phyloP scores from a whole-genome alignment of 352 stramenopile species.

The Pythium angustatum region DNA sequence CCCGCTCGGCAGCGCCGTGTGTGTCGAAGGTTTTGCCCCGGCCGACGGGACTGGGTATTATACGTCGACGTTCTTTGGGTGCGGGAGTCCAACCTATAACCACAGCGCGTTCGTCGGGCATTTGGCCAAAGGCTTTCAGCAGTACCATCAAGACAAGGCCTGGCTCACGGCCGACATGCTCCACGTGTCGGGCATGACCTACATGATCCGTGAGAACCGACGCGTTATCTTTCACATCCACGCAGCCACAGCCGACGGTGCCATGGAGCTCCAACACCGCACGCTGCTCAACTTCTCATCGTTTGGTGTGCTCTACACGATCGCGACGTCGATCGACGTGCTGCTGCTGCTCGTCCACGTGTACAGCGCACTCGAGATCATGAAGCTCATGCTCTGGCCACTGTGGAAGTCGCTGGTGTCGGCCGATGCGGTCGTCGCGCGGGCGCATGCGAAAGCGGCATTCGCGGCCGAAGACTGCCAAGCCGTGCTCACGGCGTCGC shows the following conservation, averaged over 20 bases:
- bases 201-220: conserved; percentile 33
- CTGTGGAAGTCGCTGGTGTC: conserved; percentile 22
- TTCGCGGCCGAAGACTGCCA: conserved; percentile 28
- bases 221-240: conserved; percentile 23
- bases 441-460: conserved; percentile 14
- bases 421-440: conserved; percentile 9
- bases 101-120: conserved; percentile 28
- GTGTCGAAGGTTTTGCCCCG: conserved; percentile 27
- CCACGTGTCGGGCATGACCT: conserved; percentile 32
- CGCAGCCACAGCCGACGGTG: neutral
- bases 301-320: conserved; percentile 28
- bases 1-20: conserved; percentile 20
- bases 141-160: conserved; percentile 32
- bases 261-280: conserved; percentile 18
- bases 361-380: conserved; percentile 22
- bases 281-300: conserved; percentile 33
- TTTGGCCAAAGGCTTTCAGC: conserved; percentile 16
- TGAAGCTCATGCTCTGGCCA: conserved; percentile 27
- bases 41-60: conserved; percentile 16
- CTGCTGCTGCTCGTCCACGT: conserved; percentile 28
- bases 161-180: conserved; percentile 31
- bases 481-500: conserved; percentile 26
- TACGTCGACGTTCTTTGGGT: conserved; percentile 26
- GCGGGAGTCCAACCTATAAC: conserved; percentile 25
- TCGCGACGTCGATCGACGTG: conserved; percentile 26